A percentile compares a stretch with the other conserved stretches of the same genome.
phyloP scores from a whole-genome alignment of 768 basidiomycete genomes.

The Udeniomyces megalosporus region DNA sequence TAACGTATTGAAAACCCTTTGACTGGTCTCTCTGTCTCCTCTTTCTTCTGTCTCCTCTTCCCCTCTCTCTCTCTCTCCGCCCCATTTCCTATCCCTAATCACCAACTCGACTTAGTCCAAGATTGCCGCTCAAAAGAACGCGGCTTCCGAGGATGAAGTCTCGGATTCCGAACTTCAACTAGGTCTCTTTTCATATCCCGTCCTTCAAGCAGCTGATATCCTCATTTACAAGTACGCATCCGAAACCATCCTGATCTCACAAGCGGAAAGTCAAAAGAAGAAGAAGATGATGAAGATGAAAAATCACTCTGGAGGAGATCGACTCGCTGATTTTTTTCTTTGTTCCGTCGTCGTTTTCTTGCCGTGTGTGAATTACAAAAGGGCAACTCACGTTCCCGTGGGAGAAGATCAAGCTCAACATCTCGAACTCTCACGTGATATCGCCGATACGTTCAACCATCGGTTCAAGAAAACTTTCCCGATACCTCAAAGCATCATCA shows the following conservation, averaged over 20 bases:
- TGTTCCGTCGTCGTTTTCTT: not conserved
- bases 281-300: too few species aligned
- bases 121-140: conserved; percentile 55
- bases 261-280: too few species aligned
- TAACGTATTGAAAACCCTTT: not conserved
- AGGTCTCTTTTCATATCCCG: conserved; percentile 80
- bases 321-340: not conserved
- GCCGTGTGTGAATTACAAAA: too few species aligned
- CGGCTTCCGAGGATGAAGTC: conserved; percentile 55
- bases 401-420: conserved; percentile 95
- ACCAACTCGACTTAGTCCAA: conserved; percentile 43
- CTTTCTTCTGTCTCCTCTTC: not conserved
- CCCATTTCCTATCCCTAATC: not conserved
- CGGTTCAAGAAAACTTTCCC: conserved; percentile 42
- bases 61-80: not conserved
- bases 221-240: conserved; percentile 66
- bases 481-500: conserved; percentile 52
- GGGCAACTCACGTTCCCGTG: conserved; percentile 84
- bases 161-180: conserved; percentile 67
- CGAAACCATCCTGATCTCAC: too few species aligned
- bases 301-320: too few species aligned
- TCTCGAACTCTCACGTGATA: conserved; percentile 67
- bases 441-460: conserved; percentile 69
- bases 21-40: too few species aligned
- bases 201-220: conserved; percentile 86